phyloP scores from a whole-genome alignment of 306 rosid genomes.

The Prunus mongolica region DNA sequence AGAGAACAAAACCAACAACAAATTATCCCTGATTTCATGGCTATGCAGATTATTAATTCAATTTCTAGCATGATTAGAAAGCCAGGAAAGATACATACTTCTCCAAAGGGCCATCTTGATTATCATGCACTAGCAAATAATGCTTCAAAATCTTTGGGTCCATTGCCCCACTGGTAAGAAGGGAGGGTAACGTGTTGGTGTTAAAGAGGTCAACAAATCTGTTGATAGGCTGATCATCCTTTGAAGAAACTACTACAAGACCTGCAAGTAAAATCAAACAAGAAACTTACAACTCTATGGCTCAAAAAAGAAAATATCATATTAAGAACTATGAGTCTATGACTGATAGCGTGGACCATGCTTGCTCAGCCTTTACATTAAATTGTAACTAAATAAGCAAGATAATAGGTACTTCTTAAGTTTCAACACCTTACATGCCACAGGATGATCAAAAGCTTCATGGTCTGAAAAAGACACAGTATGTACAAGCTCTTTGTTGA shows the following conservation, averaged over 20 bases:
- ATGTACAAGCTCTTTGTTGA: slow-evolving; percentile 78
- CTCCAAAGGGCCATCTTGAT: slow-evolving; percentile 74
- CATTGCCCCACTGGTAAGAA: slow-evolving; percentile 82
- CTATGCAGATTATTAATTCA: not conserved
- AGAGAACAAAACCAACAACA: not conserved
- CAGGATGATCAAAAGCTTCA: slow-evolving; percentile 99
- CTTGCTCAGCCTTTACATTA: slow-evolving; percentile 3
- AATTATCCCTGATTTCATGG: not conserved
- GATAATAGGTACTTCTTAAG: slow-evolving; percentile 11
- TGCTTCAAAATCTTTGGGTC: slow-evolving; percentile 91
- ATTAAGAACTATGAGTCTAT: not conserved
- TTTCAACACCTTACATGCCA: slow-evolving; percentile 73
- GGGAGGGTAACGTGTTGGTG: slow-evolving; percentile 76
- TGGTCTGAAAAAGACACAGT: slow-evolving; percentile 89
- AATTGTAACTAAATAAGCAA: slow-evolving; percentile 5
- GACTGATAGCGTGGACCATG: not conserved
- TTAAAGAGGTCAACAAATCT: slow-evolving; percentile 71
- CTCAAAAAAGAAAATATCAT: not conserved
- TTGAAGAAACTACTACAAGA: slow-evolving; percentile 87
- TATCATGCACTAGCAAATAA: slow-evolving; percentile 87
- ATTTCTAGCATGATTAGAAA: slow-evolving; percentile 19
- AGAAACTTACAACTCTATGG: slow-evolving; percentile 4
- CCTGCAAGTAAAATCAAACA: slow-evolving; percentile 51
- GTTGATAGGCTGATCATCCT: slow-evolving; percentile 85
- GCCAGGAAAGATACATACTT: slow-evolving; percentile 44